Evolutionary conservation across 208 protist genomes (phyloP), one percentile per base, ranked within the genome.

Genomic region (Wallacemonas collosoma): DNA sequence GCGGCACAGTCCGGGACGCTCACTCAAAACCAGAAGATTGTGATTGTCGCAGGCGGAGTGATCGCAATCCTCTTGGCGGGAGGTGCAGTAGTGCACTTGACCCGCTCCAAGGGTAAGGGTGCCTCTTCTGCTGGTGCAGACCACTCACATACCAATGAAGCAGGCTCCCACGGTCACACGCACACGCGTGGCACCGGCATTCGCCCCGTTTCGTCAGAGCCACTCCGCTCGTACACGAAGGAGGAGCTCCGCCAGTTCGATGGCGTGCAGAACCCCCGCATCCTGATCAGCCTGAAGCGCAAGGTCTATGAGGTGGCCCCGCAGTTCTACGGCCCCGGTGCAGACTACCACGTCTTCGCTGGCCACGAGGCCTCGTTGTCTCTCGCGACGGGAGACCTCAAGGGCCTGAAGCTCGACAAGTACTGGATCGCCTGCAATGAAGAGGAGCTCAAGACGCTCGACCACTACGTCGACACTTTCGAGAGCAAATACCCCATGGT

Each of bases 241-340:
- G 89, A 87, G 51, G 79, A 94, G 43, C 82, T 96, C 0, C 14
- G 39, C n/a, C 63, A 86, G 73, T 93, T 82, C 72, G 79, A 94
- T 72, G 92, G 92, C 57, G 79, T 87, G 15, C 68, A 87, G 58
- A 81, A 81, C 63, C 57, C 65, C 40, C 80, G 80, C 38, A 89
- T 96, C 69, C 81, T 91, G 14, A 71, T 96, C 15, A 93, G 87
- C 47, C 78, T 96, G 3, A 92, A 93, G 78, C 77, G 82, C 54
- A 86, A 89, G 70, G 92, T 96, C 43, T 96, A 91, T 71, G 87
- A 93, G 73, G 92, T 95, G 50, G 80, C 87, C 0, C 85, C 86
- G n/a, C 89, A 94, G 64, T 87, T 94, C 48, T 96, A 96, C 70
- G 92, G 92, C 12, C 87, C 83, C 3, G 92, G 87, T 2, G 80